Conservation (phyloP, 352 stramenopile genomes). For the Pseudoperonospora humuli region DNA sequence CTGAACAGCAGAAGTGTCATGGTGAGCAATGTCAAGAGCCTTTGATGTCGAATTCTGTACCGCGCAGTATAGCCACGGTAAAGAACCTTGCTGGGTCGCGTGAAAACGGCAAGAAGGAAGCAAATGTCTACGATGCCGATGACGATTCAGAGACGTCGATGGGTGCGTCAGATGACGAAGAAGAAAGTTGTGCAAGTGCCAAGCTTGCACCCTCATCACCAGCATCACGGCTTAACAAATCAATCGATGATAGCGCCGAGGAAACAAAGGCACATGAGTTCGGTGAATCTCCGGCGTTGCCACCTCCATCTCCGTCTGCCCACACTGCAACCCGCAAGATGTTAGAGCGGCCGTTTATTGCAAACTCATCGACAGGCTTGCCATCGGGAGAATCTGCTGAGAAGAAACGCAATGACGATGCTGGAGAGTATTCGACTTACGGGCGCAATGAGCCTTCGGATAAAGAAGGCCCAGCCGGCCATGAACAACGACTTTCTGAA, state of each 20-base stretch:
- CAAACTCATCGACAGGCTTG: constrained; percentile 13
- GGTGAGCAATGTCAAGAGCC: neutral
- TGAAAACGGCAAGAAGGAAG: constrained; percentile 6
- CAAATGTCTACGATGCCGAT: constrained; percentile 19
- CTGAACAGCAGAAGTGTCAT: constrained; percentile 12
- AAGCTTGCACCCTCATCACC: constrained; percentile 1
- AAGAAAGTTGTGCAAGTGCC: constrained; percentile 9
- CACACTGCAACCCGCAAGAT: constrained; percentile 26
- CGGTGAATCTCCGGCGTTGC: constrained; percentile 30
- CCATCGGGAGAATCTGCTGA: constrained; percentile 1
- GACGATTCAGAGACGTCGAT: constrained; percentile 37
- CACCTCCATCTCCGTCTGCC: constrained; percentile 36
- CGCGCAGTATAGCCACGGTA: neutral
- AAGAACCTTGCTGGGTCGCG: constrained; percentile 1
- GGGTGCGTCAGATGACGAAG: constrained; percentile 30
- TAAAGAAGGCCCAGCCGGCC: constrained; percentile 3
- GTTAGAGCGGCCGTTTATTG: constrained; percentile 29
- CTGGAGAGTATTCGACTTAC: constrained; percentile 9
- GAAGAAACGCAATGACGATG: constrained; percentile 2
- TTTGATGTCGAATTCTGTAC: neutral
- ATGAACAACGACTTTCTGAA: constrained; percentile 6
- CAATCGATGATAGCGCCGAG: constrained; percentile 30
- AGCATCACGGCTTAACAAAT: neutral
- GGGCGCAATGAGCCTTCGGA: constrained; percentile 7
- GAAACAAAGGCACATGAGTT: constrained; percentile 54